These are phyloP conservation scores for Tricholoma matsutake DNA, from an alignment of 768 basidiomycete species.

Conservation along the genomic window DNA sequence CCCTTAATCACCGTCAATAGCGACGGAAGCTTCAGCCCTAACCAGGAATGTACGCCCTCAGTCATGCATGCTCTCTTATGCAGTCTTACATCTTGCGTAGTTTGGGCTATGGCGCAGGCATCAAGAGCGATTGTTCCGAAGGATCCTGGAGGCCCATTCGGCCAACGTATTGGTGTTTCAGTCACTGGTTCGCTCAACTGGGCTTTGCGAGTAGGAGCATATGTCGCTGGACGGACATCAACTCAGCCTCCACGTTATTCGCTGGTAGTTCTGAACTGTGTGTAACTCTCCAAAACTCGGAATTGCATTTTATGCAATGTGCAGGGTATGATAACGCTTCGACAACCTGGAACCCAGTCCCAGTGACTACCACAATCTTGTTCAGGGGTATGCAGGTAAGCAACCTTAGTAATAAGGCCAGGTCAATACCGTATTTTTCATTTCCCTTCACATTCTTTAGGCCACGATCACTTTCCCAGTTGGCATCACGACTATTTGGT, in stretches of 20 bases:
- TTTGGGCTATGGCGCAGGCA: constrained; percentile 72
- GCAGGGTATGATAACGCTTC: constrained; percentile 46
- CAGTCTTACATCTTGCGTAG: constrained; percentile 24
- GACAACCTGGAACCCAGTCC: constrained; percentile 53
- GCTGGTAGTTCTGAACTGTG: constrained; percentile 72
- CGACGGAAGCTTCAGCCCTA: constrained; percentile 58
- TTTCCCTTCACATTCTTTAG: constrained; percentile 22
- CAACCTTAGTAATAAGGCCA: constrained; percentile 6
- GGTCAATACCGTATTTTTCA: background rate
- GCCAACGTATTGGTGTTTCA: constrained; percentile 61
- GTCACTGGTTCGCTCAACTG: constrained; percentile 54
- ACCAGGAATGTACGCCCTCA: constrained; percentile 63
- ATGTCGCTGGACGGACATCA: constrained; percentile 52
- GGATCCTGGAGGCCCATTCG: constrained; percentile 65
- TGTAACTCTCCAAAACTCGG: constrained; percentile 7
- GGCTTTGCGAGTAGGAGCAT: constrained; percentile 66
- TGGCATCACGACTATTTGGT: constrained; percentile 60
- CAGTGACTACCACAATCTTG: constrained; percentile 57
- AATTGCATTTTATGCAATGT: background rate
- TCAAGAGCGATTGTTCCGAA: constrained; percentile 72
- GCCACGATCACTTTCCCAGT: constrained; percentile 78
- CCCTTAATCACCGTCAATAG: constrained; percentile 64
- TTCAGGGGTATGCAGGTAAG: constrained; percentile 58
- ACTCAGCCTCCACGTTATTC: constrained; percentile 60
- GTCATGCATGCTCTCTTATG: background rate